These are phyloP conservation scores for Candolleomyces aberdarensis DNA, from an alignment of 768 basidiomycete species.

Conservation along the genomic window DNA sequence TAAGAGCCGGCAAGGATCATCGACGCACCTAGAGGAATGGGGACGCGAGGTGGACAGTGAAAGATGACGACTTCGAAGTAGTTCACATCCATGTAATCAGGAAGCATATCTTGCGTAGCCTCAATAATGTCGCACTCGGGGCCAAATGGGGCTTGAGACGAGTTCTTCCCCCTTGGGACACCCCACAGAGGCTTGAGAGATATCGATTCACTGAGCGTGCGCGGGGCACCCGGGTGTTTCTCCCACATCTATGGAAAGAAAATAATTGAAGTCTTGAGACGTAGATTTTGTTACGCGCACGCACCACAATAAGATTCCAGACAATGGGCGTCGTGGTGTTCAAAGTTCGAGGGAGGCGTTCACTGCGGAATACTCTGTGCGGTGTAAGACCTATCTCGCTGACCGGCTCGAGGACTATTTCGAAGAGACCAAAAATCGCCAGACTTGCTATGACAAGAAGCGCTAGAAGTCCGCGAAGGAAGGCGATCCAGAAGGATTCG, in stretches of 20 bases:
- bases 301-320: neutral
- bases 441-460: neutral
- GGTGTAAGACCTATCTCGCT: neutral
- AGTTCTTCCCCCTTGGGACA: neutral
- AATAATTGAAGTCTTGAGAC: neutral
- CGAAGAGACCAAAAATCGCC: neutral
- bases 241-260: neutral
- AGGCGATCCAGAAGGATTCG: neutral
- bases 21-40: neutral
- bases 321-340: constrained; percentile 10
- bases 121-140: neutral
- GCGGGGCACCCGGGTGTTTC: neutral
- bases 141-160: neutral
- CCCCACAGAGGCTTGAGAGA: neutral
- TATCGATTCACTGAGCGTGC: neutral
- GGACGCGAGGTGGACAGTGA: neutral
- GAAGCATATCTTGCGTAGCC: neutral
- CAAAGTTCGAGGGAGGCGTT: constrained; percentile 14
- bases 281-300: neutral
- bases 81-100: neutral
- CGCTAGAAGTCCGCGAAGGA: neutral
- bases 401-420: neutral
- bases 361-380: neutral
- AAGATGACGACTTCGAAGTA: neutral
- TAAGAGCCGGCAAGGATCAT: neutral